Base-by-base conservation (phyloP, 2,329 filamentous ascomycete species). In the Metarhizium humberi region DNA sequence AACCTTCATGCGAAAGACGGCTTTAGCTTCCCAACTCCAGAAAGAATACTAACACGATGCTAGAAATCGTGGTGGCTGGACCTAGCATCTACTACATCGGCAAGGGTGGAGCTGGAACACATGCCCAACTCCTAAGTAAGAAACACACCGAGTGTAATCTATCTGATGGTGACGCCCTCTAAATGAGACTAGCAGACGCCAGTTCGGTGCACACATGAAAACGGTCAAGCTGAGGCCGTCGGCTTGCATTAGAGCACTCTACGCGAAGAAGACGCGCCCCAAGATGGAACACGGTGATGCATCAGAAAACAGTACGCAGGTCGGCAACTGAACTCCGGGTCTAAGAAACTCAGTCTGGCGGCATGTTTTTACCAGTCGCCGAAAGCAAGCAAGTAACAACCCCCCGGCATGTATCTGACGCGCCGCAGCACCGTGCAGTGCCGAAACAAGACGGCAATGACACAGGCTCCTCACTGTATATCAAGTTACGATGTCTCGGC, bases 231-330 rank as follows among this genome's bases (percentile, higher is more conserved):
- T 50, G 47, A 50, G 47, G 34, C 47, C 18, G 16, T 20, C 6
- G 47, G 43, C 43, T 46, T 46, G 18, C 43, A 46, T 46, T 25
- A 29, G 18, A 46, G 13, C 50, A 30, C 20, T 43, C 30, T 52
- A 52, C 50, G 50, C 38, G 50, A 5, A n/a, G 36, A 52, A 52
- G 38, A 52, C 38, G 50, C 50, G 36, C n/a, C 20, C 50, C 8
- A 30, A 11, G 36, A 40, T 8, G 36, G 14, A 18, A 29, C 20
- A 20, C 42, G 18, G 18, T 51, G 32, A 50, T 50, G 34, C 32
- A 20, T 38, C 18, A 50, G 6, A 13, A 20, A 18, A 6, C n/a
- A 45, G 11, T 20, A 18, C 42, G 42, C 18, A 8, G 42, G 8
- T 40, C 38, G 38, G 11, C 14, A 40, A 40, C 8, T 13, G 8